phyloP scores from a whole-genome alignment of 1,139 yeast genomes.

The Candida sp. region DNA sequence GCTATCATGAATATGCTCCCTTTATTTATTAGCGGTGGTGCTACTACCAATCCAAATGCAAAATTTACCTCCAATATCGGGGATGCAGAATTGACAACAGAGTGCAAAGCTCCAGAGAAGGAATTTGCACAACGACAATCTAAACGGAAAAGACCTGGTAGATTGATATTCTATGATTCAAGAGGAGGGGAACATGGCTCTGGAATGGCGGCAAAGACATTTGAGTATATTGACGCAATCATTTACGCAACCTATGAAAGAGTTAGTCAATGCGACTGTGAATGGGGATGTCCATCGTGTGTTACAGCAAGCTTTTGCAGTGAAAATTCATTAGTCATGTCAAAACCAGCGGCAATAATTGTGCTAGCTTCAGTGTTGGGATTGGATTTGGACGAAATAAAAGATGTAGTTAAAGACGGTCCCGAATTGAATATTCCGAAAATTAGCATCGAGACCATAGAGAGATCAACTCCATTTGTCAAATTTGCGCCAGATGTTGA shows the following conservation, averaged over 20 bases:
- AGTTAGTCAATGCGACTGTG: constrained; percentile 68
- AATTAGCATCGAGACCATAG: constrained; percentile 64
- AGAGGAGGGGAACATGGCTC: constrained; percentile 77
- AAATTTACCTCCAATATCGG: constrained; percentile 47
- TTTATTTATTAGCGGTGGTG: constrained; percentile 41
- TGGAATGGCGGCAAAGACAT: constrained; percentile 77
- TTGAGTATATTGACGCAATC: constrained; percentile 69
- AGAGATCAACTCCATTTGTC: constrained; percentile 48
- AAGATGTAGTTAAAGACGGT: constrained; percentile 55
- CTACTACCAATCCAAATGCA: constrained; percentile 37
- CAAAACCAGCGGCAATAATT: constrained; percentile 83
- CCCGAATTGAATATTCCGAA: constrained; percentile 83
- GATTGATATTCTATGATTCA: constrained; percentile 79
- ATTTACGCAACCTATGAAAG: constrained; percentile 56
- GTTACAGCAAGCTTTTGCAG: constrained; percentile 76
- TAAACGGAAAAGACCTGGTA: constrained; percentile 73
- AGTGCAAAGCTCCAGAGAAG: constrained; percentile 96
- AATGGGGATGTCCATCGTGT: constrained; percentile 89
- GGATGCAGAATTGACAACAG: constrained; percentile 76
- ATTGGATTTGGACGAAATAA: constrained; percentile 37
- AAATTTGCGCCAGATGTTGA: constrained; percentile 58
- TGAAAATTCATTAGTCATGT: constrained; percentile 77
- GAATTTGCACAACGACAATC: constrained; percentile 79
- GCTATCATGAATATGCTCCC: constrained; percentile 79
- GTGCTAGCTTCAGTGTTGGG: constrained; percentile 57